Conservation (phyloP, 140 eudicot genomes). For the Anethum foeniculum region DNA sequence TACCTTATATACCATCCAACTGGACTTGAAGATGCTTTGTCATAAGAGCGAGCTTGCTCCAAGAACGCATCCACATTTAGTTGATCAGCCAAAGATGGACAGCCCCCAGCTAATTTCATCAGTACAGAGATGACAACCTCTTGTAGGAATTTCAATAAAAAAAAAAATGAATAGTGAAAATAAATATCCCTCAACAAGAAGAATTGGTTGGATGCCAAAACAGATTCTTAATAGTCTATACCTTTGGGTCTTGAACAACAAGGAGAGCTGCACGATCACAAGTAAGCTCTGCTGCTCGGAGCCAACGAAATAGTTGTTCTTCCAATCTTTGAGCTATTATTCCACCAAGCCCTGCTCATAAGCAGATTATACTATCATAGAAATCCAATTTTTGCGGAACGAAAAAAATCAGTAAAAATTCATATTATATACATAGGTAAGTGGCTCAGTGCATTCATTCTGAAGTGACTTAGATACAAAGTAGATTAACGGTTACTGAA, state of each 20-base stretch:
- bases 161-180: constrained; percentile 1
- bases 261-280: constrained; percentile 99
- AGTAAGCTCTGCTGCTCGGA: constrained; percentile 92
- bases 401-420: not conserved
- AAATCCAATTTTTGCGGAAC: not conserved
- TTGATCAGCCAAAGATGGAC: constrained; percentile 96
- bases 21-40: constrained; percentile 86
- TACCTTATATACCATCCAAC: constrained; percentile 94
- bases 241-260: constrained; percentile 98
- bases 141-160: constrained; percentile 44
- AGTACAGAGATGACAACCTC: constrained; percentile 97
- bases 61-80: constrained; percentile 89
- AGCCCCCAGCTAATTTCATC: constrained; percentile 98
- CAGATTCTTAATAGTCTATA: constrained; percentile 20
- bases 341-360: constrained; percentile 73
- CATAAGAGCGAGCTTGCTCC: constrained; percentile 99
- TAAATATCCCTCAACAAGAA: not conserved
- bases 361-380: not conserved
- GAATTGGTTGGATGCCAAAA: not conserved
- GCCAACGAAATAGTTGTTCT: constrained; percentile 93
- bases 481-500: not conserved
- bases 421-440: not conserved
- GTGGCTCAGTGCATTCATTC: not conserved
- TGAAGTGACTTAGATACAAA: not conserved
- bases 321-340: constrained; percentile 78